Base-by-base conservation (phyloP, 805 yeast species). In the Starmerella powellii region DNA sequence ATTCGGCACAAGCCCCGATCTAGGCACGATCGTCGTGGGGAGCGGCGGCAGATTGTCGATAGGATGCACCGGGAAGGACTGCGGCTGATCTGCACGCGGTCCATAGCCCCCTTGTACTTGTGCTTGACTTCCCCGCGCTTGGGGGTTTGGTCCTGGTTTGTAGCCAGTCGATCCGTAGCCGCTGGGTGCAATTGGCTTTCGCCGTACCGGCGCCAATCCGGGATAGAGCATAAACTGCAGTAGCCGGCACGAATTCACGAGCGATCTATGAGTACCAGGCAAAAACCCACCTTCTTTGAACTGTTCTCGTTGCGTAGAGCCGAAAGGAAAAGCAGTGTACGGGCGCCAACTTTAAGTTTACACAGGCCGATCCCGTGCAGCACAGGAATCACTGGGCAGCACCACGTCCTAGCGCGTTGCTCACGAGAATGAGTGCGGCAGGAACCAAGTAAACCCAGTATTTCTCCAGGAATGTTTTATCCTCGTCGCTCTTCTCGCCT, bases 401-500 rank as follows among this genome's bases (percentile, higher is more conserved):
- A 3, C 11, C 8, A 20, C 41, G 35, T 5, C 18, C 32, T 21
- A 34, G 4, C n/a, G 20, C 38, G 37, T 39, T 41, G 17, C 35
- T 12, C 15, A 37, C 13, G 6, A 44, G 10, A 8, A 48, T 11
- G 13, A 48, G 16, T 8, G 20, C 51, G 12, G 39, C 19, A 1
- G 48, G 51, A 3, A 44, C 19, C 16, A 46, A 1, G 36, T 40
- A 47, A n/a, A 37, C 32, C 54, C 54, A 51, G 40, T 51, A 42
- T 20, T 47, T 46, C 34, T 39, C 40, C 23, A 49, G 16, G 27
- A 50, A 42, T 17, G 49, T 34, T 42, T 40, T 26, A 18, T 46
- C 47, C 11, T 40, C 45, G 3, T 35, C 35, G 12, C 27, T 36
- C 8, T 5, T 21, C 15, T 26, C 36, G 17, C 21, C 68, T 80